These are phyloP conservation scores for Helichrysum umbraculigerum DNA, from an alignment of 129 eudicot species.

Conservation along the genomic window DNA sequence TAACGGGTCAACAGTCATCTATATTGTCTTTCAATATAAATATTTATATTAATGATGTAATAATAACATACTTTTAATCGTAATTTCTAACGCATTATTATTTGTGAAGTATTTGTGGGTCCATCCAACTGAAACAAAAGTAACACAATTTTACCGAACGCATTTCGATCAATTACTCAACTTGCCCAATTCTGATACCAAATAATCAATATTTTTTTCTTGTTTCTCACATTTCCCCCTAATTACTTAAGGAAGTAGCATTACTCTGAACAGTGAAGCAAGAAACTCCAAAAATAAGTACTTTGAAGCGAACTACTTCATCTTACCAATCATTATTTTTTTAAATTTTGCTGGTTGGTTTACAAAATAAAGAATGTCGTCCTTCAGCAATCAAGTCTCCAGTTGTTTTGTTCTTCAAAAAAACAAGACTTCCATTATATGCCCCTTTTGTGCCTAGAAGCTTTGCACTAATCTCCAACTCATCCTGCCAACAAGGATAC, in stretches of 20 bases:
- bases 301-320: not conserved
- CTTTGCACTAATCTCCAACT: conserved; percentile 3
- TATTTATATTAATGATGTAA: too few relatives aligned
- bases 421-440: not conserved
- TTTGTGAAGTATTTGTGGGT: too few relatives aligned
- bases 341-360: not conserved
- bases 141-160: too few relatives aligned
- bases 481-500: conserved; percentile 23
- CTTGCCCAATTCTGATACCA: not conserved
- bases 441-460: conserved; percentile 6
- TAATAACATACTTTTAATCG: too few relatives aligned
- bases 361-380: not conserved
- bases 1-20: too few relatives aligned
- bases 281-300: not conserved
- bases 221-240: not conserved
- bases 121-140: too few relatives aligned
- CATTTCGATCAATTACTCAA: not conserved
- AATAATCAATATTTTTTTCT: too few relatives aligned
- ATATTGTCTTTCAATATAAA: too few relatives aligned
- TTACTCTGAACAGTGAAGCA: not conserved
- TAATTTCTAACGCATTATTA: too few relatives aligned
- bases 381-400: not conserved
- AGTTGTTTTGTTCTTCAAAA: not conserved
- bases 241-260: too few relatives aligned
- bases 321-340: not conserved